Evolutionary conservation across 2,329 filamentous ascomycete species (phyloP), one percentile per base, ranked within the genome.

Genomic region (Lizonia empirigonia): DNA sequence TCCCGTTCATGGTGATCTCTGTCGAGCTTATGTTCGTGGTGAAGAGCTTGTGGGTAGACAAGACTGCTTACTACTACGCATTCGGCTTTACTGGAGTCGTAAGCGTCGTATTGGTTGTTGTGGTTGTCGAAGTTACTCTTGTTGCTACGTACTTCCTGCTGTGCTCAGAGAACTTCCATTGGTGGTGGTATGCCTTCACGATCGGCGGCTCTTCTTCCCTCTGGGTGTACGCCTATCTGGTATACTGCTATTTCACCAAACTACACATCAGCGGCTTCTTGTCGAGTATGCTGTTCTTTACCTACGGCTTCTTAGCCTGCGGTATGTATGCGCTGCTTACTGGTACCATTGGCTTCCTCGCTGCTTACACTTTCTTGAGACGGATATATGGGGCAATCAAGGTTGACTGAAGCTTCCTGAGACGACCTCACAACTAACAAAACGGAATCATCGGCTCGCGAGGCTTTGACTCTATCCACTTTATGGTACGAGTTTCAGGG

Each of bases 151-250:
- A 96, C 73, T 82, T 89, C 38, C 88, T 90, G 74, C 83, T 96
- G 15, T 93, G 90, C 75, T 91, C 39, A 20, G 62, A 84, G 81
- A 91, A 95, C 72, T 88, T 94, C 74, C 83, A 90, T 70, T 96
- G 91, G 91, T 94, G 89, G 89, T 95, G 90, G 90, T 88, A 90
- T 71, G 90, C 88, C 42, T 94, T 96, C 76, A 75, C 90, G 39
- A 83, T 91, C 7, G 91, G 91, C 35, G 88, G 87, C 38, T 85
- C 86, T 61, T 90, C 86, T 61, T 84, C 88, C 6, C 72, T 90
- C 53, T 96, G 90, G 90, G 84, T 96, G 29, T 94, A 93, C 69
- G 70, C 84, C 29, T 95, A 94, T 76, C 90, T 88, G 70, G 77
- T 87, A 40, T 96, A 89, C 86, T 95, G 93, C 76, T 95, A 90